Evolutionary conservation across 75 land plant species (phyloP).

Genomic region (Selaginella tamariscina): DNA sequence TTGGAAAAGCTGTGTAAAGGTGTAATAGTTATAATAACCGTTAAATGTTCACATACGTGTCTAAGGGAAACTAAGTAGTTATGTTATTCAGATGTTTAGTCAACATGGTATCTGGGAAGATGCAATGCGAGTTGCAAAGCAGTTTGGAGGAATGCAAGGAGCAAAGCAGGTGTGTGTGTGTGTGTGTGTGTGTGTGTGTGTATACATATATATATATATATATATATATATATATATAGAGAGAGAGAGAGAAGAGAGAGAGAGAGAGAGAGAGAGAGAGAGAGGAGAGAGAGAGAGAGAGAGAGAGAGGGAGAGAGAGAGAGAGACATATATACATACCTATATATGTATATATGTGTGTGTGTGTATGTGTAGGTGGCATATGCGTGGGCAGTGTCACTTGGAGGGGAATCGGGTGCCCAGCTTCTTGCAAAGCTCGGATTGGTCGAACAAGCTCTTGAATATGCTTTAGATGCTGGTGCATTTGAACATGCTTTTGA

Average conservation of each 20-base stretch:
- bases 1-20: slow-evolving; percentile 33
- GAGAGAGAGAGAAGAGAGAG: too few species aligned
- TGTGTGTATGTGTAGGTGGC: slow-evolving; percentile 18
- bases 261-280: too few species aligned
- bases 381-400: slow-evolving; percentile 32
- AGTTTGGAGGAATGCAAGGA: slow-evolving; percentile 24
- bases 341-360: neutral
- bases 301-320: too few species aligned
- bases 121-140: slow-evolving; percentile 33
- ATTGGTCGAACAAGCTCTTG: slow-evolving; percentile 32
- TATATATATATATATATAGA: neutral
- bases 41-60: too few species aligned
- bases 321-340: too few species aligned
- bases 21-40: too few species aligned
- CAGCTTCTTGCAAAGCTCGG: slow-evolving; percentile 29
- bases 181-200: neutral
- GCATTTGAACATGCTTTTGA: slow-evolving; percentile 34
- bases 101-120: slow-evolving; percentile 31
- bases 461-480: slow-evolving; percentile 27
- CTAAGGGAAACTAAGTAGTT: too few species aligned
- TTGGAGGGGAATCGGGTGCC: slow-evolving; percentile 24
- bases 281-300: too few species aligned
- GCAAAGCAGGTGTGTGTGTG: slow-evolving; percentile 21
- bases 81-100: slow-evolving; percentile 24
- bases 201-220: neutral